Base-by-base conservation (phyloP, 495 filamentous ascomycete genomes). In the Xylaria telfairii region DNA sequence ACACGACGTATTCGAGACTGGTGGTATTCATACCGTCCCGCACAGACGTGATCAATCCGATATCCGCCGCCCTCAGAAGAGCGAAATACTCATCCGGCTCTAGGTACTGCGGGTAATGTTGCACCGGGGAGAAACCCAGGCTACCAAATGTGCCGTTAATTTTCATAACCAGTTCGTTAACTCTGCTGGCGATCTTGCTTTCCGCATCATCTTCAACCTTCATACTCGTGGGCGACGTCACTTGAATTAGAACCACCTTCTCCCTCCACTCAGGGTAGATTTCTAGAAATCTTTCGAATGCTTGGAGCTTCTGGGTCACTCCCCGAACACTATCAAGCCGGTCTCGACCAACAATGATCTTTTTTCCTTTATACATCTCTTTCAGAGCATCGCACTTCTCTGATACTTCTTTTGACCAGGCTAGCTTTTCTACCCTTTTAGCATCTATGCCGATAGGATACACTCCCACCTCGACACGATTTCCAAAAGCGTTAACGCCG, bases 11-110 rank as follows among this genome's bases (percentile, higher is more conserved):
- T 80, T 98, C 95, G 62, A 98, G 80, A 77, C 92, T 94, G 9
- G 95, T 97, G 15, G 95, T 97, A 83, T 98, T 98, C 94, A 98
- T 97, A 65, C 95, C 95, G 79, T 98, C 95, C 51, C 95, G 88
- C 34, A 97, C 93, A 54, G 92, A 95, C 8, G 95, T 97, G 77
- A 97, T 97, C 47, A 98, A 82, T 28, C 94, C 95, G 39, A 97
- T 90, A 79, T 97, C 93, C 10, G 92, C 95, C 6, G 92, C 88
- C 41, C 95, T 90, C 24, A 98, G 85, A 12, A 98, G 87, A 2
- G 95, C 94, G 80, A 97, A 94, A 78, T 98, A 98, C 82, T 98
- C 94, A 69, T 92, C 90, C 65, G 89, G 89, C 34, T 88, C 89
- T 49, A 98, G 86, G 75, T 97, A 97, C 76, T 97, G 95, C 3